These are phyloP conservation scores for Cercospora beticola DNA, from an alignment of 2,329 filamentous ascomycete genomes.

Conservation along the genomic window DNA sequence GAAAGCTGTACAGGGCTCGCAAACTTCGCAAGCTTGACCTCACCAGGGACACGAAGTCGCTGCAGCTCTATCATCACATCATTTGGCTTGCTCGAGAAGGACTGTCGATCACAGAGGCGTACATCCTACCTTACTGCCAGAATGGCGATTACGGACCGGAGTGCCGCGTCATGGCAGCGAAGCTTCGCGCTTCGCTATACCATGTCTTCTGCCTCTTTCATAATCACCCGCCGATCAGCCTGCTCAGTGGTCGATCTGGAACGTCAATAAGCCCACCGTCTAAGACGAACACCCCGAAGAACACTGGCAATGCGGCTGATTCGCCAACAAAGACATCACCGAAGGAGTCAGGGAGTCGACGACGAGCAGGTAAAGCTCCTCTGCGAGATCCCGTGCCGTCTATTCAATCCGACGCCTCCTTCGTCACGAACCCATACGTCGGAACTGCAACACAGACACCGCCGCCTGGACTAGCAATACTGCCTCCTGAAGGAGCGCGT, in stretches of 20 bases:
- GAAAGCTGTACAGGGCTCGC: slow-evolving; percentile 77
- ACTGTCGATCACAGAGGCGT: slow-evolving; percentile 78
- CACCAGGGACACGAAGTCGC: slow-evolving; percentile 72
- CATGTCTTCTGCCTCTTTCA: slow-evolving; percentile 97
- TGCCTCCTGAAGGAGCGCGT: slow-evolving; percentile 29
- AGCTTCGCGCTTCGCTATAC: slow-evolving; percentile 89
- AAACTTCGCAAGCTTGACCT: slow-evolving; percentile 80
- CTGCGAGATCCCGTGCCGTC: slow-evolving; percentile 51
- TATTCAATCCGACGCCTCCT: slow-evolving; percentile 52
- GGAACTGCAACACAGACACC: slow-evolving; percentile 44
- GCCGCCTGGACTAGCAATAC: slow-evolving; percentile 35
- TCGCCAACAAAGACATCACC: slow-evolving; percentile 23
- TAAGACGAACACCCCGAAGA: slow-evolving; percentile 21
- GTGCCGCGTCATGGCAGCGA: slow-evolving; percentile 85
- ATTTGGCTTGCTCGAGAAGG: slow-evolving; percentile 95
- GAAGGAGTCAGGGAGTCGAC: slow-evolving; percentile 27
- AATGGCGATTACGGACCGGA: slow-evolving; percentile 72
- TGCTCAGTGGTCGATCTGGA: slow-evolving; percentile 42
- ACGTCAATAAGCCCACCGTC: slow-evolving; percentile 30
- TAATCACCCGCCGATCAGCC: slow-evolving; percentile 77
- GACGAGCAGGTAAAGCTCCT: slow-evolving; percentile 35
- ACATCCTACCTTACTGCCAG: slow-evolving; percentile 72
- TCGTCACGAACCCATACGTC: slow-evolving; percentile 53
- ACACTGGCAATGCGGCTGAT: slow-evolving; percentile 14
- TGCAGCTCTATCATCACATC: slow-evolving; percentile 86